Evolutionary conservation across 805 yeast genomes (phyloP).

Genomic region (Yarrowia sp.): DNA sequence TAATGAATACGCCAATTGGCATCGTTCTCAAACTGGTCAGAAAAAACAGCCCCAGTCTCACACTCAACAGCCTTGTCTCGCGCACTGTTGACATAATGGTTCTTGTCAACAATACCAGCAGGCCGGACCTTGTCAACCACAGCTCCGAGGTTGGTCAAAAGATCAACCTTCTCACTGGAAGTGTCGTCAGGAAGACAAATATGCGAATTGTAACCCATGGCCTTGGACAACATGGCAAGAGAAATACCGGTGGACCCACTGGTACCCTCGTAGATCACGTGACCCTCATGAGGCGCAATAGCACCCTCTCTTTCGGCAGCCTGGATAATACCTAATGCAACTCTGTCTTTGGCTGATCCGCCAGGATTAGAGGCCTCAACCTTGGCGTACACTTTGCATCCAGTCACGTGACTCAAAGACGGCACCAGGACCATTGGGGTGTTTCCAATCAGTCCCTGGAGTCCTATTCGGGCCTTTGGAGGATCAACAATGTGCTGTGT

Average conservation of each 20-base stretch:
- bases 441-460: slow-evolving; percentile 84
- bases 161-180: slow-evolving; percentile 76
- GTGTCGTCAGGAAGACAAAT: slow-evolving; percentile 97
- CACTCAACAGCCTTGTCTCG: slow-evolving; percentile 47
- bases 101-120: slow-evolving; percentile 92
- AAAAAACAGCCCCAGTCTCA: slow-evolving; percentile 61
- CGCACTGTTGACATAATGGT: slow-evolving; percentile 91
- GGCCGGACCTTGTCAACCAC: slow-evolving; percentile 85
- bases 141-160: slow-evolving; percentile 80
- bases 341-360: slow-evolving; percentile 94
- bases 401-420: slow-evolving; percentile 74
- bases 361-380: slow-evolving; percentile 88
- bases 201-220: slow-evolving; percentile 87
- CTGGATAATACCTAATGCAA: slow-evolving; percentile 82
- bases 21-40: slow-evolving; percentile 94
- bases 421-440: slow-evolving; percentile 82
- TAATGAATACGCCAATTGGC: slow-evolving; percentile 88
- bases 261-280: slow-evolving; percentile 90
- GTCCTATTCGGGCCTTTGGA: slow-evolving; percentile 53
- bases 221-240: slow-evolving; percentile 85
- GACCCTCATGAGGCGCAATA: slow-evolving; percentile 66
- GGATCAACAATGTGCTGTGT: slow-evolving; percentile 1
- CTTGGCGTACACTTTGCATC: slow-evolving; percentile 85
- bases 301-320: slow-evolving; percentile 68
- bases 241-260: slow-evolving; percentile 97